Evolutionary conservation across 148 eudicot species (phyloP).

Genomic region (Limonium bicolor): DNA sequence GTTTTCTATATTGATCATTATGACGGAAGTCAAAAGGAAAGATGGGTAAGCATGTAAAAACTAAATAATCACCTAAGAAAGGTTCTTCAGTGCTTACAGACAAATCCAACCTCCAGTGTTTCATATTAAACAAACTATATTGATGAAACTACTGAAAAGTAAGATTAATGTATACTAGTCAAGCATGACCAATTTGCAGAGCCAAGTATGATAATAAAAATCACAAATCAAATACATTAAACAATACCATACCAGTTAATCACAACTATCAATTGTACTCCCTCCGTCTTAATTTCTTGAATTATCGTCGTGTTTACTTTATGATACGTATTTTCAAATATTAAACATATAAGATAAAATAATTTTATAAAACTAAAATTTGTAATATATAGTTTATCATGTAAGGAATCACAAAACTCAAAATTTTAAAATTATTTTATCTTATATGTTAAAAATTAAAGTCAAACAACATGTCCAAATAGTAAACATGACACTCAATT

Average conservation of each 20-base stretch:
- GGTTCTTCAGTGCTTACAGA: not conserved
- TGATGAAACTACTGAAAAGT: not conserved
- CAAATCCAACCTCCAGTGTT: not conserved
- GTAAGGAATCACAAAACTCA: not conserved
- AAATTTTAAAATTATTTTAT: not conserved
- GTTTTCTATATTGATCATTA: not conserved
- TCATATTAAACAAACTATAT: too few relatives aligned
- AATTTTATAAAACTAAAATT: not conserved
- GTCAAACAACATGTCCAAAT: too few relatives aligned
- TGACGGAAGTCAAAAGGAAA: conserved; percentile 4
- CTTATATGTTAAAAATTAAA: not conserved
- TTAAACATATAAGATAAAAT: not conserved
- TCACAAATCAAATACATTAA: not conserved
- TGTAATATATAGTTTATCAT: not conserved
- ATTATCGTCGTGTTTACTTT: too few relatives aligned
- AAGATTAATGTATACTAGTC: not conserved
- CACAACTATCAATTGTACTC: not conserved
- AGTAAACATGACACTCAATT: too few relatives aligned
- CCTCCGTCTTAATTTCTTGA: too few relatives aligned
- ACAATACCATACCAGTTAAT: not conserved
- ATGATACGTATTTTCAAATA: too few relatives aligned
- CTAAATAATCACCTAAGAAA: not conserved
- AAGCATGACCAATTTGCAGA: not conserved
- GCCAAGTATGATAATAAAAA: not conserved
- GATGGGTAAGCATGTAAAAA: too few relatives aligned